Percentiles rank a stretch among this genome's conserved stretches.
These are phyloP conservation scores for Candida sanyaensis DNA, from an alignment of 1,139 yeast species.

Conservation along the genomic window DNA sequence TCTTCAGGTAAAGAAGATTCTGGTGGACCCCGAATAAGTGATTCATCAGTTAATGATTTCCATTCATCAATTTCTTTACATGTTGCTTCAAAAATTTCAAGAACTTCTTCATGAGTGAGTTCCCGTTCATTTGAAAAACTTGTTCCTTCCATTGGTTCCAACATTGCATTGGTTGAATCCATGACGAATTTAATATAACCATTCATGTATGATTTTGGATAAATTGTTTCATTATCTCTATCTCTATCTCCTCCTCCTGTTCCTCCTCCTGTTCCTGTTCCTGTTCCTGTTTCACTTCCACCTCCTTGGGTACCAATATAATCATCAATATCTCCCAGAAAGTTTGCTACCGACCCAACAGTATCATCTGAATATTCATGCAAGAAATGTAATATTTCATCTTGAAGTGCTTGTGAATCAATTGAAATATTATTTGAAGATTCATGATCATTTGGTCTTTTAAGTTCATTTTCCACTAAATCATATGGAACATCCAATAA, in stretches of 20 bases:
- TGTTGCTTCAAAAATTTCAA: constrained; percentile 15
- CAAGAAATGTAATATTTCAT: constrained; percentile 7
- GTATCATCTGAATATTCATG: constrained; percentile 7
- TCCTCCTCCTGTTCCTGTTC: no score
- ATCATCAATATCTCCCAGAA: neutral
- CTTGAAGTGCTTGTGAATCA: constrained; percentile 5
- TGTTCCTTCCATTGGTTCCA: constrained; percentile 5
- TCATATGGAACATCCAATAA: constrained; percentile 3
- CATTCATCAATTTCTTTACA: constrained; percentile 17
- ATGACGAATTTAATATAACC: constrained; percentile 13
- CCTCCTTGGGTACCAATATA: neutral
- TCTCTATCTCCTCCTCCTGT: no score
- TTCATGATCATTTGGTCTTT: constrained; percentile 2
- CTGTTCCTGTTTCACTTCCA: neutral
- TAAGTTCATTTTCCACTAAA: constrained; percentile 1
- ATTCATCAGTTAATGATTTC: constrained; percentile 6
- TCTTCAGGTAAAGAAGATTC: neutral
- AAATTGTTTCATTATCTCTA: constrained; percentile 5
- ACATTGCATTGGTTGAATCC: constrained; percentile 6
- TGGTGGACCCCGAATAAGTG: neutral
- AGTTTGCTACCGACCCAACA: neutral
- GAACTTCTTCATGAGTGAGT: constrained; percentile 12
- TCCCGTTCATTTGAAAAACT: neutral
- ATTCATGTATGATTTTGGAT: constrained; percentile 12
- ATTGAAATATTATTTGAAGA: constrained; percentile 1